Evolutionary conservation across 768 basidiomycete genomes (phyloP).

Genomic region (Phanerodontia chrysosporium): DNA sequence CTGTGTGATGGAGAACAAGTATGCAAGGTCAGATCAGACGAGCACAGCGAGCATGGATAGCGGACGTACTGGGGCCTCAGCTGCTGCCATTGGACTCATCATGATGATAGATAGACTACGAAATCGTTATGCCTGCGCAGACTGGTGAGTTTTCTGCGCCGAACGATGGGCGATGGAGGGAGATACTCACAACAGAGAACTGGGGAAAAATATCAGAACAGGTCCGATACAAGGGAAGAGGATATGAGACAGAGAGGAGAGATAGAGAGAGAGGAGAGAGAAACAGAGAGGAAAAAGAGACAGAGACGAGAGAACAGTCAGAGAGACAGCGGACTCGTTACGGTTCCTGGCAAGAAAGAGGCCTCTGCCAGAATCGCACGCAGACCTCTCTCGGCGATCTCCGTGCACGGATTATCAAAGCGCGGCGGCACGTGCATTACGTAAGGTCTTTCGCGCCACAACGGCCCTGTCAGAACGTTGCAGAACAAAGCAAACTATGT

Average conservation of each 20-base stretch:
- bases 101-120: conserved; percentile 47
- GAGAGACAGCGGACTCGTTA: conserved; percentile 25
- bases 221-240: conserved; percentile 48
- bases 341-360: conserved; percentile 6
- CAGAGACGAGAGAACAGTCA: conserved; percentile 29
- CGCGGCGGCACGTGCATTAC: conserved; percentile 7
- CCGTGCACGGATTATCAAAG: conserved; percentile 18
- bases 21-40: not conserved
- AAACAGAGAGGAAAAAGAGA: conserved; percentile 32
- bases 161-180: conserved; percentile 8
- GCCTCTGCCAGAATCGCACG: not conserved
- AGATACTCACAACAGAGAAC: conserved; percentile 26
- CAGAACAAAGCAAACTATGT: not conserved
- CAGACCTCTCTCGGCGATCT: conserved; percentile 20
- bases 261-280: conserved; percentile 46
- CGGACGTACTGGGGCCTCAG: conserved; percentile 72
- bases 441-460: not conserved
- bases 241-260: conserved; percentile 38
- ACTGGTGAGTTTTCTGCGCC: conserved; percentile 13
- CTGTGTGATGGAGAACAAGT: conserved; percentile 32
- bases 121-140: conserved; percentile 24
- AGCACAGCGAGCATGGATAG: not conserved
- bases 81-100: conserved; percentile 64
- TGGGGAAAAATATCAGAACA: conserved; percentile 23
- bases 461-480: not conserved